phyloP scores from a whole-genome alignment of 306 rosid genomes.

The Vigna radiata region DNA sequence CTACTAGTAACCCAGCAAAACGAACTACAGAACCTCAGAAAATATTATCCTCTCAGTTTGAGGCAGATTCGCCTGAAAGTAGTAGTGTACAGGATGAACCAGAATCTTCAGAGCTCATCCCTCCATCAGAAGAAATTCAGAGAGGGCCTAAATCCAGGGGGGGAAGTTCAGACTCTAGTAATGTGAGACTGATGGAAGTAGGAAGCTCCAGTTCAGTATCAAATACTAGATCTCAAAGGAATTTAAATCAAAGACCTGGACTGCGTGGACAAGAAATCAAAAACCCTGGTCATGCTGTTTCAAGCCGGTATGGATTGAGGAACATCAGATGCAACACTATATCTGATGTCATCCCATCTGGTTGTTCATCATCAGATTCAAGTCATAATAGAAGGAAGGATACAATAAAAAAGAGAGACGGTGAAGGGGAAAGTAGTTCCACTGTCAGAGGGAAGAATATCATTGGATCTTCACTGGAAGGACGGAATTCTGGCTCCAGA shows the following conservation, averaged over 20 bases:
- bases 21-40: constrained; percentile 49
- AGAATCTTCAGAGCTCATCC: constrained; percentile 50
- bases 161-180: constrained; percentile 45
- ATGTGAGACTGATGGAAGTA: constrained; percentile 47
- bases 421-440: constrained; percentile 77
- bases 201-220: constrained; percentile 59
- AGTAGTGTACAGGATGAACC: constrained; percentile 72
- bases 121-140: constrained; percentile 51
- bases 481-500: constrained; percentile 52
- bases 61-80: constrained; percentile 75
- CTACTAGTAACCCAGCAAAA: constrained; percentile 55
- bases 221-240: constrained; percentile 57
- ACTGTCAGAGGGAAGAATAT: constrained; percentile 65
- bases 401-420: constrained; percentile 50
- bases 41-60: constrained; percentile 56
- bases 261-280: constrained; percentile 54
- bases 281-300: constrained; percentile 54
- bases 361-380: constrained; percentile 63
- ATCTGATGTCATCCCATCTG: constrained; percentile 62
- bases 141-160: constrained; percentile 49
- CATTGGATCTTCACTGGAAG: constrained; percentile 52
- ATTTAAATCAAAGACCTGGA: constrained; percentile 59
- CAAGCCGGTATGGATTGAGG: constrained; percentile 63
- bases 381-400: constrained; percentile 54
- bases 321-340: constrained; percentile 67